These are phyloP conservation scores for Gossypium turneri DNA, from an alignment of 345 rosid genomes.

Conservation along the genomic window DNA sequence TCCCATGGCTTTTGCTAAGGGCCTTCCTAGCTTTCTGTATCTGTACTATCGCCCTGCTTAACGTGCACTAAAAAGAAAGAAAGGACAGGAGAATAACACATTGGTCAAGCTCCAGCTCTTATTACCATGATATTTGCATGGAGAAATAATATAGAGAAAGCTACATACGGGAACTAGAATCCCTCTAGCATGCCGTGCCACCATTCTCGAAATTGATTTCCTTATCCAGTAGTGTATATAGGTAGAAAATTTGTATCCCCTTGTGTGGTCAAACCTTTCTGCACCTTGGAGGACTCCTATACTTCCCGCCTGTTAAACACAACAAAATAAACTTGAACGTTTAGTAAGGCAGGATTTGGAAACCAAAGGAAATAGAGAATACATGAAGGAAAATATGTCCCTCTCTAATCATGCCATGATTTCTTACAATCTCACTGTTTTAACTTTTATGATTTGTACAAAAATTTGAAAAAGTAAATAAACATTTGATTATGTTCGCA, in stretches of 20 bases:
- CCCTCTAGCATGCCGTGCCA: constrained; percentile 56
- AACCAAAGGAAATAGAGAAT: not conserved
- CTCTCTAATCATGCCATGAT: not conserved
- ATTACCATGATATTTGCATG: not conserved
- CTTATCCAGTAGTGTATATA: constrained; percentile 87
- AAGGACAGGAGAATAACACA: constrained; percentile 5
- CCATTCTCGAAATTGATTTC: constrained; percentile 61
- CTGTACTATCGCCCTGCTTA: constrained; percentile 47
- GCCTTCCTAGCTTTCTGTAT: constrained; percentile 66
- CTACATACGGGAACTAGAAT: constrained; percentile 62
- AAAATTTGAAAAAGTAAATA: not conserved
- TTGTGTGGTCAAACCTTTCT: constrained; percentile 72
- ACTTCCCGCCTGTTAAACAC: constrained; percentile 58
- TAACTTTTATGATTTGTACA: not conserved
- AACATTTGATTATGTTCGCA: not conserved
- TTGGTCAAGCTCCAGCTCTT: constrained; percentile 10
- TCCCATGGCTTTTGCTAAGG: constrained; percentile 44
- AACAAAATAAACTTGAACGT: constrained; percentile 7
- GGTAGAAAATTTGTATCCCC: constrained; percentile 82
- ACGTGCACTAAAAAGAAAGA: constrained; percentile 32
- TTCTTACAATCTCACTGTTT: not conserved
- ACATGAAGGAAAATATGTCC: not conserved
- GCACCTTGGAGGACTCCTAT: constrained; percentile 82
- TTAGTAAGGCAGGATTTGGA: not conserved
- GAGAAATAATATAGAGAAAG: constrained; percentile 18